Evolutionary conservation across 495 filamentous ascomycete species (phyloP), one percentile per base, ranked within the genome.

Genomic region (Penicillium manginii): DNA sequence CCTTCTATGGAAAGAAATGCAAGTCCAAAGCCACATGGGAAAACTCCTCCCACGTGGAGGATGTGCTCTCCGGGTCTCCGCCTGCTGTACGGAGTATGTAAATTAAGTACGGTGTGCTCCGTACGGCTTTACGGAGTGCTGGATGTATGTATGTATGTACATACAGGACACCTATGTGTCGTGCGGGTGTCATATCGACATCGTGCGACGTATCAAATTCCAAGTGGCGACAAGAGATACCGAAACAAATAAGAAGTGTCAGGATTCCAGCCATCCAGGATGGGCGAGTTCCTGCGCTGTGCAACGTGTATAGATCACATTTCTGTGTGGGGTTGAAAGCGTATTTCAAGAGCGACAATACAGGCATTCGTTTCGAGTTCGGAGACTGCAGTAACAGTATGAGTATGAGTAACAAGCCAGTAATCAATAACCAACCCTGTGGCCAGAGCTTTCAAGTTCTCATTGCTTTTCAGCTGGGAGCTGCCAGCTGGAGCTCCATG

Each of bases 261-360:
- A 35, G 31, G 33, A 8, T n/a, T 39, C 19, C 29, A 46, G 40
- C 61, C 58, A 54, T 55, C 57, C 61, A 57, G 56, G 22, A 2
- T 14, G 17, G 43, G 54, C 15, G 37, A 55, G 59, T 54, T 53
- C 55, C 62, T 67, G 62, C 59, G 57, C 42, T 52, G 59, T 56
- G 46, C 64, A 26, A 57, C 22, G 21, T 50, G 32, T 62, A 68
- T 54, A 63, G 50, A 61, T 68, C 65, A 68, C 62, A 68, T 63
- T 65, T 29, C 57, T 17, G 15, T 15, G 63, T 52, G 43, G 55
- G 55, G 49, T 23, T 39, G 51, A 37, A 54, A 61, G 21, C 18
- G 54, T 57, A 52, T 48, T 61, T 6, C 37, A 15, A 39, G 3
- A n/a, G 0, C 6, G 35, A 39, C 11, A 39, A 39, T 39, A 39